Base-by-base conservation (phyloP, 2,329 filamentous ascomycete species). In the Verticillium klebahnii region DNA sequence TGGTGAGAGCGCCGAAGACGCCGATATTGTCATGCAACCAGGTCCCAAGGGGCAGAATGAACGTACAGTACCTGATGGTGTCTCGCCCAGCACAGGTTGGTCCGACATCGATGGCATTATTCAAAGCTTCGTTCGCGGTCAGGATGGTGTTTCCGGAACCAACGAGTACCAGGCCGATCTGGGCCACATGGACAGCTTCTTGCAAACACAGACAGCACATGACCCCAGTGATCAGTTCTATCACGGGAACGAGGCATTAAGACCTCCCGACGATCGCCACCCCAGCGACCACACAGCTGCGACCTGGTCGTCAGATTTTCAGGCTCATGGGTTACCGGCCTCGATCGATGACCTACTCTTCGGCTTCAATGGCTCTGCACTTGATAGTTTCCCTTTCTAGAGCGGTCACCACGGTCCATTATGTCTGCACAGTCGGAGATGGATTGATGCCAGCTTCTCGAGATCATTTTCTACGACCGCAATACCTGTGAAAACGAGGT, bases 101-200 rank as follows among this genome's bases (percentile, higher is more conserved):
- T 65, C 73, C 23, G 73, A 75, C 55, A 73, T 75, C 45, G 73
- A 75, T 37, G 71, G 69, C 2, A 75, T 75, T 57, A 75, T 75
- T n/a, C 72, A 74, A 56, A 74, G 70, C 54, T 75, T 75, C 56
- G 59, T 72, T 2, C 66, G 68, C 5, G 67, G 69, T 12, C 64
- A 65, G 19, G 68, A 70, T 12, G 40, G 29, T 34, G 1, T 50
- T 23, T 19, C 40, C 40, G 19, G 19, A 5, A 8, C 40, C 6
- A 62, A 52, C 56, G 14, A 50, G 14, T 29, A 19, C 14, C 12
- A 50, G 19, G 19, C 40, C 40, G 25, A 50, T 23, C 9, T 50
- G 12, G 19, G 40, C 19, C 40, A 50, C 12, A n/a, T 32, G 32
- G 63, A 65, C n/a, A 50, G 25, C n/a, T 17, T 39, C 15, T 40